phyloP scores from a whole-genome alignment of 139 green algal genomes.

The Asterochloris sp. region DNA sequence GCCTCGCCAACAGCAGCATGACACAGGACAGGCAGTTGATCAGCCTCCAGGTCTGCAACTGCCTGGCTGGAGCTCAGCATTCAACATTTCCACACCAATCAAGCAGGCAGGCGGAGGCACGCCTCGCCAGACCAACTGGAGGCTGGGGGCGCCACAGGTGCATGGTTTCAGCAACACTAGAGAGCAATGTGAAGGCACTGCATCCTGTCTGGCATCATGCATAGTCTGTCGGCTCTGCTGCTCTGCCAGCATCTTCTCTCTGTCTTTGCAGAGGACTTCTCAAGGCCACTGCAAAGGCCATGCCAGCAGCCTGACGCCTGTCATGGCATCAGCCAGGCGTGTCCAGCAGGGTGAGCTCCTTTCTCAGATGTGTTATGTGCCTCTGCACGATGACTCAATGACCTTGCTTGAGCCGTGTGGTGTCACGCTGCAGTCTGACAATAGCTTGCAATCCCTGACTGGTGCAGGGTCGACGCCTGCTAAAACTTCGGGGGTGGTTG shows the following conservation, averaged over 20 bases:
- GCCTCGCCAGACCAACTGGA: slow-evolving; percentile 21
- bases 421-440: neutral
- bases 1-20: too few species aligned
- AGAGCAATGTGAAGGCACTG: neutral
- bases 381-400: too few species aligned
- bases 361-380: neutral
- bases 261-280: slow-evolving; percentile 4
- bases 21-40: too few species aligned
- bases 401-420: neutral
- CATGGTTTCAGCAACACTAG: neutral
- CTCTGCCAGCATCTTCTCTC: neutral
- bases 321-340: neutral
- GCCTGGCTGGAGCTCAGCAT: slow-evolving; percentile 28
- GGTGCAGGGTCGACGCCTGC: slow-evolving; percentile 1
- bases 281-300: slow-evolving; percentile 2
- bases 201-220: too few species aligned
- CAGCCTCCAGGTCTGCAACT: slow-evolving; percentile 9
- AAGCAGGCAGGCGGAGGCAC: neutral
- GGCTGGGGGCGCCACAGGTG: slow-evolving; percentile 5
- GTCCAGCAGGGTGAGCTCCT: neutral
- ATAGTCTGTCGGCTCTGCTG: too few species aligned
- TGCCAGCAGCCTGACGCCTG: slow-evolving; percentile 1
- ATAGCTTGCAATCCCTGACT: neutral
- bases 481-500: neutral
- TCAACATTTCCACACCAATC: slow-evolving; percentile 14